Percentiles rank a stretch among this genome's conserved stretches.
Evolutionary conservation across 495 filamentous ascomycete species (phyloP).

Genomic region (Penicillium malachiteum): DNA sequence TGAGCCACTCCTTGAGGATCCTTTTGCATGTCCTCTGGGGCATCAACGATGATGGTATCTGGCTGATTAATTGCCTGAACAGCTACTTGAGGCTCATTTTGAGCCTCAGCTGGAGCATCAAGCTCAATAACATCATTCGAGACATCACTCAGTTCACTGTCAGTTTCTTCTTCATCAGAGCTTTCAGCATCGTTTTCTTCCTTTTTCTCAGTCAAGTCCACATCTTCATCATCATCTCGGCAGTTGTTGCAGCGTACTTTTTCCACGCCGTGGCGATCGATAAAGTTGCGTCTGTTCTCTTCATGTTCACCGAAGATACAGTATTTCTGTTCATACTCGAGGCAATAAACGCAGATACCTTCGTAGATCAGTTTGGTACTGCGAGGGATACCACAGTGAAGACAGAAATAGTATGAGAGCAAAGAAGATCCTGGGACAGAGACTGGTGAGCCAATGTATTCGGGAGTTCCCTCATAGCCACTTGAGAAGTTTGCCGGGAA

Average conservation of each 20-base stretch:
- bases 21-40: too few species aligned
- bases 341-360: background rate
- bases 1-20: too few species aligned
- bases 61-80: too few species aligned
- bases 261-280: background rate
- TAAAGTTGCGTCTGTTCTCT: background rate
- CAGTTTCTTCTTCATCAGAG: too few species aligned
- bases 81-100: too few species aligned
- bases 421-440: background rate
- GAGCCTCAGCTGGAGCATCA: too few species aligned
- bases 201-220: background rate
- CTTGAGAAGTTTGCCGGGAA: too few species aligned
- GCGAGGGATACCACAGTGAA: background rate
- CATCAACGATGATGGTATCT: too few species aligned
- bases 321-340: background rate
- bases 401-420: background rate
- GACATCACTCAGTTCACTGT: too few species aligned
- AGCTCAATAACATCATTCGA: too few species aligned
- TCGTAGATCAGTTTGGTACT: background rate
- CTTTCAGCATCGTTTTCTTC: too few species aligned
- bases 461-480: too few species aligned
- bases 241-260: background rate
- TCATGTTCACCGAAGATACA: background rate
- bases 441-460: background rate
- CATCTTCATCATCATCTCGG: background rate